These are phyloP conservation scores for Asclepias syriaca DNA, from an alignment of 257 asterid species.

Conservation along the genomic window DNA sequence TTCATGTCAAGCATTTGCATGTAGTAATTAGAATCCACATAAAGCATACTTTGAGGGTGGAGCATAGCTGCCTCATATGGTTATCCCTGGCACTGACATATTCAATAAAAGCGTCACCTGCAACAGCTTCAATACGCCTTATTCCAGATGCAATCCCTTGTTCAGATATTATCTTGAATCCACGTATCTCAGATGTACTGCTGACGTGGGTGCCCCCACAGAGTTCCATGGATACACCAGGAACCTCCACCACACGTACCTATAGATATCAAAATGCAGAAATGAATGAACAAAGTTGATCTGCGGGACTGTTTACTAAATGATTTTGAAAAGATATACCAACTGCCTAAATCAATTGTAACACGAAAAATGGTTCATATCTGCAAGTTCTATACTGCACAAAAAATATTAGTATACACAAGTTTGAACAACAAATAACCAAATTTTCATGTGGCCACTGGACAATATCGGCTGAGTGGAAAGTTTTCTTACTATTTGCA, in stretches of 20 bases:
- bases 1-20: not conserved
- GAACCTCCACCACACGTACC: conserved; percentile 98
- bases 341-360: not conserved
- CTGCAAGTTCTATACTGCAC: not conserved
- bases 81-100: conserved; percentile 78
- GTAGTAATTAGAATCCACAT: not conserved
- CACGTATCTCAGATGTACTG: conserved; percentile 78
- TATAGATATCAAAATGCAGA: conserved; percentile 16
- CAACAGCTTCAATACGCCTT: conserved; percentile 93
- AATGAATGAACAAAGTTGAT: not conserved
- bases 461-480: not conserved
- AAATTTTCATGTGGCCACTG: not conserved
- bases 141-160: conserved; percentile 87
- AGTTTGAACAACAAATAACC: not conserved
- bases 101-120: conserved; percentile 90
- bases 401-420: not conserved
- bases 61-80: conserved; percentile 86
- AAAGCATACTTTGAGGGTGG: conserved; percentile 76
- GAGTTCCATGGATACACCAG: conserved; percentile 90
- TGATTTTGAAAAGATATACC: too few relatives aligned
- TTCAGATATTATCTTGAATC: conserved; percentile 78
- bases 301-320: not conserved
- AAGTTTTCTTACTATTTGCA: not conserved
- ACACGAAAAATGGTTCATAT: not conserved
- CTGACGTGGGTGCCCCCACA: conserved; percentile 95